Base-by-base conservation (phyloP, 345 rosid species). In the Mercurialis annua region DNA sequence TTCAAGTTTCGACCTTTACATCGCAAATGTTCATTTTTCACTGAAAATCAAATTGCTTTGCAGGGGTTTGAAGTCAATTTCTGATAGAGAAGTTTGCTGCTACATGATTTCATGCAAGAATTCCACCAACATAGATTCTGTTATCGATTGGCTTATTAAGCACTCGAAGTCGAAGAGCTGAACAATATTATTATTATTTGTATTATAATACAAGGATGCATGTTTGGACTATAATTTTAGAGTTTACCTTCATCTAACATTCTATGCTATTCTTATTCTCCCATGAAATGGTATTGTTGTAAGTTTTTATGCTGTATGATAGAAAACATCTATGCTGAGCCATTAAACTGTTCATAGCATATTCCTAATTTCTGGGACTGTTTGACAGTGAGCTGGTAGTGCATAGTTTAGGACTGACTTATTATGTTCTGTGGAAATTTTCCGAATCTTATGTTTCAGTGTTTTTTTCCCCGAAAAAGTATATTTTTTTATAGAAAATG, bases 61-160 rank as follows among this genome's bases (percentile, higher is more conserved):
- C 83, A 87, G 92, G 92, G 92, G 76, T 17, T 78, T 87, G 43
- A 76, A 63, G 36, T 76, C 85, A 11, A 84, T 87, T 15, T 59
- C 80, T 0, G 82, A 79, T 53, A 80, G 87, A 76, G 88, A 82
- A 76, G 92, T 83, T 47, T 85, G 87, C 58, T 83, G 90, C 78
- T 87, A 66, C 71, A 77, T 87, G 92, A 85, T 85, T 64, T 87
- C 92, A 1, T 87, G 92, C 83, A 87, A 83, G 80, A 85, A 83
- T 79, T 85, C 90, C 1, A 78, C 88, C 78, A 87, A 85, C 78
- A 85, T 87, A 33, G 90, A 85, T 31, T 58, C 81, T 1, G 90
- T 87, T 64, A 83, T 85, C 68, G 88, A 87, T 64, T 87, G 90
- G 90, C 90, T 87, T 5, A 81, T 87, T 51, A 85, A 82, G 83